Conservation (phyloP, 805 yeast species). For the Debaryomyces prosopidis region DNA sequence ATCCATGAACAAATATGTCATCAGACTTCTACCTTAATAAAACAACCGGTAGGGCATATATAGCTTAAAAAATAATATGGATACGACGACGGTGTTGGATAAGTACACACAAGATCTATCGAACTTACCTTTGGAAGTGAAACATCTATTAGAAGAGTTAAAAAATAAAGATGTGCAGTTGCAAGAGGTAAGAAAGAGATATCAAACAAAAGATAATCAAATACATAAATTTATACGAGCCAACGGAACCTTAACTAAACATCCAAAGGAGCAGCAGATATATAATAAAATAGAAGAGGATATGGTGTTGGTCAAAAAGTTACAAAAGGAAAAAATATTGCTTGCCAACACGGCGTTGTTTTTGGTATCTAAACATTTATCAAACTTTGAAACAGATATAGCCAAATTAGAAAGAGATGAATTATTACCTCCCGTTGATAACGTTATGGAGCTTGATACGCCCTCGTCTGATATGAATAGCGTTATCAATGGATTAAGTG, state of each 20-base stretch:
- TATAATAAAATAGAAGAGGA: constrained; percentile 69
- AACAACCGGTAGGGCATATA: too few species aligned
- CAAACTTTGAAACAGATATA: constrained; percentile 72
- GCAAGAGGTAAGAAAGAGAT: constrained; percentile 64
- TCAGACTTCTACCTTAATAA: too few species aligned
- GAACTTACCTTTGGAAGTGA: constrained; percentile 85
- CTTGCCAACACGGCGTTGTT: constrained; percentile 84
- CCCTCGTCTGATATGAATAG: constrained; percentile 11
- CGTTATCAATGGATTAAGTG: constrained; percentile 17
- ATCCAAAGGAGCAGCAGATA: constrained; percentile 75
- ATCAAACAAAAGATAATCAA: constrained; percentile 72
- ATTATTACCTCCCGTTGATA: constrained; percentile 59
- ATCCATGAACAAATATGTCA: background rate
- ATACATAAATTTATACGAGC: constrained; percentile 80
- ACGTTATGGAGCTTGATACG: constrained; percentile 21
- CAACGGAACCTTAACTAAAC: constrained; percentile 76
- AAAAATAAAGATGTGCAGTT: constrained; percentile 65
- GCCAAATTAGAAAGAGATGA: constrained; percentile 78
- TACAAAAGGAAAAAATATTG: constrained; percentile 78
- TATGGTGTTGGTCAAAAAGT: constrained; percentile 52
- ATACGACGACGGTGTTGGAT: constrained; percentile 72
- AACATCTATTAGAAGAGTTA: constrained; percentile 77
- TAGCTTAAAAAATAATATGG: constrained; percentile 49
- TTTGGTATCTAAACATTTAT: constrained; percentile 71
- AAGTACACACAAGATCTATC: constrained; percentile 62